phyloP scores from a whole-genome alignment of 2,329 filamentous ascomycete species.

The Fusarium chlamydosporum region DNA sequence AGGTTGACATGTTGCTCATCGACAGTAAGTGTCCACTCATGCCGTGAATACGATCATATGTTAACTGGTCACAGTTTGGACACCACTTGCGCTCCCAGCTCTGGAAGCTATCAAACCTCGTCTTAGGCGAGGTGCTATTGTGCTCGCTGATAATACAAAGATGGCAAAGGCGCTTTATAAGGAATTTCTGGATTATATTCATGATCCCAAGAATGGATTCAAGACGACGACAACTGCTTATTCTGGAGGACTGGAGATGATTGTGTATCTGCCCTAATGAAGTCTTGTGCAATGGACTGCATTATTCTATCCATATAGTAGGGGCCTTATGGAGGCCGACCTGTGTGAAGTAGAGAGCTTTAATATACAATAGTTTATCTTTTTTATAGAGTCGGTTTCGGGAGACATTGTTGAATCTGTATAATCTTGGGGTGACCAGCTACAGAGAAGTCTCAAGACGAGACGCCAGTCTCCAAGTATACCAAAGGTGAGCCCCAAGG shows the following conservation, averaged over 20 bases:
- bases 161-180: constrained; percentile 58
- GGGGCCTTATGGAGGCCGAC: no score
- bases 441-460: constrained; percentile 28
- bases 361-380: not conserved
- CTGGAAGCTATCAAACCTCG: constrained; percentile 64
- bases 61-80: constrained; percentile 64
- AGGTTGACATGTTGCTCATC: constrained; percentile 71
- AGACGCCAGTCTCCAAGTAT: constrained; percentile 50
- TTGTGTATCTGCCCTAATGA: constrained; percentile 41
- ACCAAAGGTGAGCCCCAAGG: constrained; percentile 53
- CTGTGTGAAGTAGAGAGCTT: not conserved
- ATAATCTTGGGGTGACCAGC: not conserved
- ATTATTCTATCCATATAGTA: not conserved
- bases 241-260: constrained; percentile 53
- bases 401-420: not conserved
- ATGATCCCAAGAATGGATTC: constrained; percentile 64
- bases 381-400: not conserved
- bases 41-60: not conserved
- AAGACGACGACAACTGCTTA: constrained; percentile 56
- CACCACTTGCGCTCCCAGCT: constrained; percentile 67
- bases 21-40: constrained; percentile 66
- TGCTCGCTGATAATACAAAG: constrained; percentile 66
- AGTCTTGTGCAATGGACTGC: not conserved
- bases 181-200: constrained; percentile 64
- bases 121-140: constrained; percentile 62